Conservation (phyloP, 2,329 filamentous ascomycete species). For the Cytospora mali region DNA sequence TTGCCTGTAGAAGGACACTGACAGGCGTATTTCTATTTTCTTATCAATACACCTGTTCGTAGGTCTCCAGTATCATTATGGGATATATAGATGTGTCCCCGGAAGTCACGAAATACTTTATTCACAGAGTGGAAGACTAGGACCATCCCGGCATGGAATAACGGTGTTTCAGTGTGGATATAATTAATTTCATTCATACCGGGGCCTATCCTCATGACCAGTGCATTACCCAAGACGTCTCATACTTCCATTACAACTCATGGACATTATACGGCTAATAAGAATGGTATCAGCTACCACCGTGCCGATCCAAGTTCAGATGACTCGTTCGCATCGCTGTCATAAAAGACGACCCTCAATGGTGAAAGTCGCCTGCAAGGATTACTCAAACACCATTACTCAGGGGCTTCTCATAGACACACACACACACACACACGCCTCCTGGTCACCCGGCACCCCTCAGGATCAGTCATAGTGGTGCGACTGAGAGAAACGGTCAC, state of each 20-base stretch:
- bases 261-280: neutral
- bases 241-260: neutral
- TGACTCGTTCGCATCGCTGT: neutral
- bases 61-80: too few species aligned
- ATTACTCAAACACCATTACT: neutral
- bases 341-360: neutral
- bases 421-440: neutral
- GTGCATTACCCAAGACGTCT: neutral
- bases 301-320: neutral
- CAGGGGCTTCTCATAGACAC: neutral
- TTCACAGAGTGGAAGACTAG: neutral
- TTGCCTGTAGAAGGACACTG: neutral
- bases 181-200: neutral
- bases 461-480: slow-evolving; percentile 25
- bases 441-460: neutral
- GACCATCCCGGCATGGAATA: neutral
- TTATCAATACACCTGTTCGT: neutral
- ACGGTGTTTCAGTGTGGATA: neutral
- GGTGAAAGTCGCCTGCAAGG: neutral
- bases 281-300: neutral
- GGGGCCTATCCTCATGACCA: neutral
- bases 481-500: slow-evolving; percentile 42
- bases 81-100: neutral
- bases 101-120: neutral
- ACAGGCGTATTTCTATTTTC: too few species aligned